Evolutionary conservation across 116 monocot species (phyloP).

Genomic region (Dioscorea cayenensis): DNA sequence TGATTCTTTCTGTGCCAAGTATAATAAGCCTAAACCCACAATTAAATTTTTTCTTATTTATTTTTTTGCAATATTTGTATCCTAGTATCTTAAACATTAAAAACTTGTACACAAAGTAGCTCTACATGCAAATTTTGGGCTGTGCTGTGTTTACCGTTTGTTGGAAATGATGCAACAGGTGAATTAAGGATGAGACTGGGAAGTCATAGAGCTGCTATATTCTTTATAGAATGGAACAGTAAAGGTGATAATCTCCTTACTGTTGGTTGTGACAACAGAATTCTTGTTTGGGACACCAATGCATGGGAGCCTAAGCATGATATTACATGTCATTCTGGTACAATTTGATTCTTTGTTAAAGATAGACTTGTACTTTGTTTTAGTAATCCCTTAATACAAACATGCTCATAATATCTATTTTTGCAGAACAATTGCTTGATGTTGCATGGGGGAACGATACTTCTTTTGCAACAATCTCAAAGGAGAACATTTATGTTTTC

Average conservation of each 20-base stretch:
- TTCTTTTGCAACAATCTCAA: constrained; percentile 92
- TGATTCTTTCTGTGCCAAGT: too few species aligned
- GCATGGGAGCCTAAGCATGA: constrained; percentile 92
- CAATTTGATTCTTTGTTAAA: background rate
- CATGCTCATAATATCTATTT: background rate
- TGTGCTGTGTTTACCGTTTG: too few species aligned
- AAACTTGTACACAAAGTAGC: too few species aligned
- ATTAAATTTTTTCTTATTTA: too few species aligned
- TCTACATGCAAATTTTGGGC: too few species aligned
- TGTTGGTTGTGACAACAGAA: constrained; percentile 67
- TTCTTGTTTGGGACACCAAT: constrained; percentile 93
- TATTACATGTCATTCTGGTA: constrained; percentile 96
- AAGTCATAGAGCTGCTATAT: constrained; percentile 68
- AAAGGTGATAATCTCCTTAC: constrained; percentile 93
- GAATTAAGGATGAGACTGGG: constrained; percentile 57
- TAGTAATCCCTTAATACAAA: background rate
- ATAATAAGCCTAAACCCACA: too few species aligned
- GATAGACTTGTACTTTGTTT: background rate
- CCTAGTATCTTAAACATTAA: too few species aligned
- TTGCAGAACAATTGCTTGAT: constrained; percentile 68
- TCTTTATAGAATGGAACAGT: constrained; percentile 98
- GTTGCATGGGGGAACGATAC: constrained; percentile 98
- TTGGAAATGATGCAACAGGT: constrained; percentile 24
- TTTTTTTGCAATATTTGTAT: too few species aligned
- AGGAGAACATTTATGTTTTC: constrained; percentile 81